A percentile compares a stretch with the other conserved stretches of the same genome.
Conservation (phyloP, 1,284 basidiomycete genomes). For the Cutaneotrichosporon sp. region DNA sequence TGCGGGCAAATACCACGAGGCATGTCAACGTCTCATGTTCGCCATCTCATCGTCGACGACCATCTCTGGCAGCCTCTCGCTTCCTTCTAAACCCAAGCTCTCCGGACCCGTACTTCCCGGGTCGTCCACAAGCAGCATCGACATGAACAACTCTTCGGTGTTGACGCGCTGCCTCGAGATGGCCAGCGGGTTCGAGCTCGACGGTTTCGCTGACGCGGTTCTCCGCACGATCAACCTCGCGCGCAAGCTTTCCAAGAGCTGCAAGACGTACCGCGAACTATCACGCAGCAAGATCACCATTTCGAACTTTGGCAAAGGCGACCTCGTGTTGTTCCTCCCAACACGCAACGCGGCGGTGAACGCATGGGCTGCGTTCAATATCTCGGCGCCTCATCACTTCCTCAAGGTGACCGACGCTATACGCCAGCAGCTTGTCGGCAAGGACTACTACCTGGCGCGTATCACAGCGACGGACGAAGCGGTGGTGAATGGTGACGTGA, state of each 20-base stretch:
- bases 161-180: slow-evolving; percentile 40
- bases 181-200: slow-evolving; percentile 69
- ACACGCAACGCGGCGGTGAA: slow-evolving; percentile 88
- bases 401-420: slow-evolving; percentile 79
- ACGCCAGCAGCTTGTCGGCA: slow-evolving; percentile 75
- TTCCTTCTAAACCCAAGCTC: slow-evolving; percentile 22
- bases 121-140: slow-evolving; percentile 14
- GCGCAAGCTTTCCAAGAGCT: slow-evolving; percentile 94
- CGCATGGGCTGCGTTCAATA: slow-evolving; percentile 97
- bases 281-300: slow-evolving; percentile 92
- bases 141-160: slow-evolving; percentile 37
- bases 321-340: slow-evolving; percentile 88
- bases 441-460: slow-evolving; percentile 92
- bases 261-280: slow-evolving; percentile 86
- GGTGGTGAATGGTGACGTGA: slow-evolving; percentile 73
- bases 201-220: slow-evolving; percentile 76
- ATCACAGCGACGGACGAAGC: slow-evolving; percentile 84
- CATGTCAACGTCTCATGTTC: slow-evolving; percentile 40
- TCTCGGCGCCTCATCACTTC: slow-evolving; percentile 96
- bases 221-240: slow-evolving; percentile 77
- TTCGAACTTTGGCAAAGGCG: slow-evolving; percentile 86
- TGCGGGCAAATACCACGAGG: slow-evolving; percentile 47
- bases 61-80: slow-evolving; percentile 42
- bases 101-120: slow-evolving; percentile 1
- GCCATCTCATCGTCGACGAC: slow-evolving; percentile 49